Evolutionary conservation across 75 land plant species (phyloP).

Genomic region (Azolla pinnata): DNA sequence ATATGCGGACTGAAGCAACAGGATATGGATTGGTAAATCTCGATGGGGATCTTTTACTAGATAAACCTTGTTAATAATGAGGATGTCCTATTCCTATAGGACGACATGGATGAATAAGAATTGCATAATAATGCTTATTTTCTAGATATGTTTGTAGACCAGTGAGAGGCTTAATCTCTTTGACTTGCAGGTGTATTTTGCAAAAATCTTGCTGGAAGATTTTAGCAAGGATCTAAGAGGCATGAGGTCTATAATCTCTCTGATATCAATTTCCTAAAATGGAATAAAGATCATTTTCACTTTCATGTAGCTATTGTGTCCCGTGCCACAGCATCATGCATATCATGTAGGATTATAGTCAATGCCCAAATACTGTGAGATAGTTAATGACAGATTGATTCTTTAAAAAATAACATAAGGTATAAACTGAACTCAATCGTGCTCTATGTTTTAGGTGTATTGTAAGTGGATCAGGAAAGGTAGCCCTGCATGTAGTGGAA

Average conservation of each 20-base stretch:
- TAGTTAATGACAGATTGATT: no score
- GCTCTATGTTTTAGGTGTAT: conserved; percentile 51
- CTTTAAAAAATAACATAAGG: no score
- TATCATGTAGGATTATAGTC: no score
- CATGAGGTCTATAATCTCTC: conserved; percentile 51
- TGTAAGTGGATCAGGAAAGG: conserved; percentile 95
- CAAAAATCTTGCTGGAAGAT: conserved; percentile 78
- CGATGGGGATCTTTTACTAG: no score
- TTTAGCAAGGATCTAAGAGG: conserved; percentile 91
- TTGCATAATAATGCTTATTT: no score
- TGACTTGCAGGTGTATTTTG: conserved; percentile 89
- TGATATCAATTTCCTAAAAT: conserved; percentile 8
- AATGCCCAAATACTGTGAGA: no score
- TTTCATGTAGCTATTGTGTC: no score
- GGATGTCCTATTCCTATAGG: no score
- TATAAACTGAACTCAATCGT: neutral
- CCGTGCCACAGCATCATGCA: no score
- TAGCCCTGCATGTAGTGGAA: conserved; percentile 90
- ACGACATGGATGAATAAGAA: no score
- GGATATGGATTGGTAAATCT: conserved; percentile 99
- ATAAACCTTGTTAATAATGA: no score
- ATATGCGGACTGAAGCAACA: conserved; percentile 92
- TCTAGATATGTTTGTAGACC: neutral
- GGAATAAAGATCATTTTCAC: neutral
- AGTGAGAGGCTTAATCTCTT: neutral